Evolutionary conservation across 148 eudicot species (phyloP), one percentile per base, ranked within the genome.

Genomic region (Fallopia convolvulus): DNA sequence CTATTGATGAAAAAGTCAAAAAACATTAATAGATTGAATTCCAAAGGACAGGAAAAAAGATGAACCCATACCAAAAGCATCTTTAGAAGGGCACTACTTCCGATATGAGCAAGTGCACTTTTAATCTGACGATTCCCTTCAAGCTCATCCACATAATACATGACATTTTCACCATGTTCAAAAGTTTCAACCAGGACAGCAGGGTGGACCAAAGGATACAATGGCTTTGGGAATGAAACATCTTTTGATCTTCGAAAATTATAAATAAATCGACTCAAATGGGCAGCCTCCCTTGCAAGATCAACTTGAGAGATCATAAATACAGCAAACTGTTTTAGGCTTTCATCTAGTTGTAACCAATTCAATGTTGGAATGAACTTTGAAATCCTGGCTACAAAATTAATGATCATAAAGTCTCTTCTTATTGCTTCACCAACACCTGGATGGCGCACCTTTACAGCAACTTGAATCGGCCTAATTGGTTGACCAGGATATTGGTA

Each of bases 281-380:
- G 87, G 61, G 97, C 97, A 77, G 97, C 95, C 78, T 92, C 97
- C 83, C 97, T 89, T 4, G 97, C 87, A 56, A 92, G 93, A 86
- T 92, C 97, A 87, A 92, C 97, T 92, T 92, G 97, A 47, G 94
- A 86, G 91, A 92, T 89, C 97, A 92, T 92, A 81, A 92, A 92
- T 55, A 89, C 90, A 53, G 97, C 88, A 81, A 92, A 92, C 74
- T 92, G 97, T 76, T 88, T 94, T 75, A 92, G 76, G 82, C 97
- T 92, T 80, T 92, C 97, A 79, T 92, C 97, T 73, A 92, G 78
- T 78, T 94, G 90, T 83, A 90, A 76, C 97, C 97, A 92, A 74
- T 83, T 88, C 81, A 92, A 82, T 1, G 90, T 79, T 10, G 97
- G 97, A 26, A 92, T 66, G 74, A 83, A 77, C 74, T 65, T 85